phyloP scores from a whole-genome alignment of 1,284 basidiomycete species.

The Papiliotrema laurentii region DNA sequence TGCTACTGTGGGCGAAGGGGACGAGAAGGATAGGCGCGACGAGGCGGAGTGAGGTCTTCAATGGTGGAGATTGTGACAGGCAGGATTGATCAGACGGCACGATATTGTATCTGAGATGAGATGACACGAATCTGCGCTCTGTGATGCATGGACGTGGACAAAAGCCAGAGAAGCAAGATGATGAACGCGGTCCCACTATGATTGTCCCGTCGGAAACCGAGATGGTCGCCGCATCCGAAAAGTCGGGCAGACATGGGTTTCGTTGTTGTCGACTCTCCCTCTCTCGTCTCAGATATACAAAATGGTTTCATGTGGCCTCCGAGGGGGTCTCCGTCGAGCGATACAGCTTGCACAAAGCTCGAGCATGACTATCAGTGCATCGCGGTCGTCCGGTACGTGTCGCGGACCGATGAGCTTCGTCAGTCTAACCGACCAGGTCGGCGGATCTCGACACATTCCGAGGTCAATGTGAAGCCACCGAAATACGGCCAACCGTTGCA shows the following conservation, averaged over 20 bases:
- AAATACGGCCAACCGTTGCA: conserved; percentile 70
- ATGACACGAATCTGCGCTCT: no score
- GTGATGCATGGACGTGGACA: background rate
- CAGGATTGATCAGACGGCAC: background rate
- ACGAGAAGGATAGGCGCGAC: no score
- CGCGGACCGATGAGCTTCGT: background rate
- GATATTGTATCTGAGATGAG: background rate
- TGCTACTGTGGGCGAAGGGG: background rate
- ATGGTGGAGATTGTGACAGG: background rate
- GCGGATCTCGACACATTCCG: background rate
- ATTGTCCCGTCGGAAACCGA: no score
- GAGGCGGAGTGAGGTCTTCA: background rate
- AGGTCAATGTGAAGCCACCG: conserved; percentile 55
- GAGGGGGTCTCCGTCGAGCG: background rate
- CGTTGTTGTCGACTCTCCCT: background rate
- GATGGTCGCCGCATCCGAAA: no score
- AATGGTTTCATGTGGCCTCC: background rate
- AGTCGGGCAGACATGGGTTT: no score
- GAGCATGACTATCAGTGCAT: background rate
- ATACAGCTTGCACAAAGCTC: background rate
- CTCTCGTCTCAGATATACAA: background rate
- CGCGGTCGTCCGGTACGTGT: no score
- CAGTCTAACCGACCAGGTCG: background rate
- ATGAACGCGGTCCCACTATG: no score
- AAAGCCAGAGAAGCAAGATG: background rate